Evolutionary conservation across 805 yeast genomes (phyloP), one percentile per base, ranked within the genome.

Genomic region (Isabelozyma rhagii): DNA sequence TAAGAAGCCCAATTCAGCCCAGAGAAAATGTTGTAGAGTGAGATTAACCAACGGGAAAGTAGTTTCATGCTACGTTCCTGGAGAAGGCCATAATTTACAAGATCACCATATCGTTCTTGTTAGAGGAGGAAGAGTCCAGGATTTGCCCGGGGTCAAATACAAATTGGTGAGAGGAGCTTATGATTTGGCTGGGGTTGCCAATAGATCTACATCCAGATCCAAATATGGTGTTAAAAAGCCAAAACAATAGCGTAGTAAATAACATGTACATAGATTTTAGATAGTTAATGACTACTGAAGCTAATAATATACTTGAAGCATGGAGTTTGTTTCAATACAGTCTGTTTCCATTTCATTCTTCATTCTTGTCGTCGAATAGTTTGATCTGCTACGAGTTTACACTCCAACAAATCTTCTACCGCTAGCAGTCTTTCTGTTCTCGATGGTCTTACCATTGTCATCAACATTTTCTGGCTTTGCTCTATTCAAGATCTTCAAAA

Each of bases 101-200:
- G 99, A 94, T 68, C 99, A 94, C 72, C 89, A 96, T 62, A 96
- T 94, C 46, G 98, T 94, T 0, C 81, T 84, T 47, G 96, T 94
- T 3, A 83, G 99, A 71, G 99, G 99, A n/a, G 99, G 99, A 13
- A 84, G 97, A 79, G 89, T 89, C 47, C 97, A 92, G 66, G 99
- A 94, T 83, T 77, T 93, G 60, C 99, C 99, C 25, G 99, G 99
- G 80, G 97, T 94, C 45, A 92, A 90, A 67, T 94, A 94, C 69
- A 94, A 89, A 71, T 77, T 90, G 58, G 87, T 94, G 17, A 83
- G 99, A 75, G 99, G 99, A 45, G 89, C 91, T 8, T 82, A 85
- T 64, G 99, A 93, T 75, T 77, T 94, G 63, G 87, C 91, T 45
- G 98, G 97, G 46, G 99, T 94, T 31, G 97, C 96, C 38, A 90